These are phyloP conservation scores for Astrothelium subdiscretum DNA, from an alignment of 495 filamentous ascomycete genomes.

Conservation along the genomic window DNA sequence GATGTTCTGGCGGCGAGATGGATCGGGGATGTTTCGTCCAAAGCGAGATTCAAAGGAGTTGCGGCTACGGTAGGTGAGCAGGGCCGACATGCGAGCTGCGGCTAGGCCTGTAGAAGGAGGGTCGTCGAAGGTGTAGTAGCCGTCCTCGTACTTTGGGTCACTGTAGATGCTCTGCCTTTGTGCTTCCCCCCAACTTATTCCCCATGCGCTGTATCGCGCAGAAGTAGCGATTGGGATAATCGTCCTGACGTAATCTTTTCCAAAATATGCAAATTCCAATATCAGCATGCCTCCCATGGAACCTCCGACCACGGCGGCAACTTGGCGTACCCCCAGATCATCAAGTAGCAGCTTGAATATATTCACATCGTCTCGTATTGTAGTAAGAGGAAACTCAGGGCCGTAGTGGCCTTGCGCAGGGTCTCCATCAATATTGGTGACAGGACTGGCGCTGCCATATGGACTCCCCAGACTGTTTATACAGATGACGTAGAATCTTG, in stretches of 20 bases:
- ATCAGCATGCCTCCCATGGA: constrained; percentile 98
- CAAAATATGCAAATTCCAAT: constrained; percentile 92
- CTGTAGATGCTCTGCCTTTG: constrained; percentile 97
- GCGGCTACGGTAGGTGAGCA: constrained; percentile 88
- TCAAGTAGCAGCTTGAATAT: constrained; percentile 88
- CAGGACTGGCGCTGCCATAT: constrained; percentile 90
- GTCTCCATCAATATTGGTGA: constrained; percentile 76
- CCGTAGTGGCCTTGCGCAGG: constrained; percentile 68
- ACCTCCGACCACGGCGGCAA: constrained; percentile 88
- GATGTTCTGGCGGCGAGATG: constrained; percentile 65
- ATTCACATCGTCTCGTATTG: constrained; percentile 86
- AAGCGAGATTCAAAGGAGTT: constrained; percentile 96
- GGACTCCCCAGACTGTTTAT: constrained; percentile 94
- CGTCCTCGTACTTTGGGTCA: constrained; percentile 95
- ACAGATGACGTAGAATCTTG: constrained; percentile 88
- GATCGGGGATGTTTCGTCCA: constrained; percentile 82
- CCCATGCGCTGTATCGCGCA: constrained; percentile 93
- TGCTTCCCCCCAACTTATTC: constrained; percentile 97
- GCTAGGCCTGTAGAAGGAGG: constrained; percentile 79
- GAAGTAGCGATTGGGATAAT: constrained; percentile 95
- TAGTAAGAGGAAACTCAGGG: constrained; percentile 92
- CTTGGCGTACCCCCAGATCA: constrained; percentile 71
- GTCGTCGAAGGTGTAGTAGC: constrained; percentile 65
- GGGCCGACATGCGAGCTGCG: constrained; percentile 90
- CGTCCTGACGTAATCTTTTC: constrained; percentile 80